These are phyloP conservation scores for Microthlaspi erraticum DNA, from an alignment of 345 rosid genomes.

Conservation along the genomic window DNA sequence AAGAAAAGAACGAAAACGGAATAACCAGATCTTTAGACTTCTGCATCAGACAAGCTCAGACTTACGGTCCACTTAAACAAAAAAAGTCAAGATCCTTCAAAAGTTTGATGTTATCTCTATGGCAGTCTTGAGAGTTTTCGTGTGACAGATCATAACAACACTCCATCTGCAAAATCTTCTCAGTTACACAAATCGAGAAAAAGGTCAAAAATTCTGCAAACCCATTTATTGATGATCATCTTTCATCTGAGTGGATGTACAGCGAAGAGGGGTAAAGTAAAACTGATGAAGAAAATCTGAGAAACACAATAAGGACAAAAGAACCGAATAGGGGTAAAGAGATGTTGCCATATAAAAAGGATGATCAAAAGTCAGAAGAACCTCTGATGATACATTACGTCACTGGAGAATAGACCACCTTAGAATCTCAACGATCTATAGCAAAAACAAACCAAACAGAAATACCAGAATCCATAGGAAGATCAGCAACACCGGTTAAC, in stretches of 20 bases:
- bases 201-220: not conserved
- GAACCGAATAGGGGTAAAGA: not conserved
- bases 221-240: not conserved
- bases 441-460: not conserved
- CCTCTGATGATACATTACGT: not conserved
- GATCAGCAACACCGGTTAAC: not conserved
- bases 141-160: conserved; percentile 1
- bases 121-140: not conserved
- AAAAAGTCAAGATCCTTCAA: too few species aligned
- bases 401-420: not conserved
- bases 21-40: not conserved
- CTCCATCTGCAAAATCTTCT: not conserved
- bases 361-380: not conserved
- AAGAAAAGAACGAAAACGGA: not conserved
- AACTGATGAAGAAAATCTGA: not conserved
- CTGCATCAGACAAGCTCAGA: not conserved
- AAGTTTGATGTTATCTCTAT: too few species aligned
- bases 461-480: not conserved
- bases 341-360: not conserved
- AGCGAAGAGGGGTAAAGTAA: not conserved
- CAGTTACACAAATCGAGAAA: not conserved
- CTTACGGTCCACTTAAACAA: too few species aligned
- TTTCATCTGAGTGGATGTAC: not conserved
- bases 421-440: not conserved
- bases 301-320: not conserved